Base-by-base conservation (phyloP, 441 rosid genomes). In the Erysimum cheiri region DNA sequence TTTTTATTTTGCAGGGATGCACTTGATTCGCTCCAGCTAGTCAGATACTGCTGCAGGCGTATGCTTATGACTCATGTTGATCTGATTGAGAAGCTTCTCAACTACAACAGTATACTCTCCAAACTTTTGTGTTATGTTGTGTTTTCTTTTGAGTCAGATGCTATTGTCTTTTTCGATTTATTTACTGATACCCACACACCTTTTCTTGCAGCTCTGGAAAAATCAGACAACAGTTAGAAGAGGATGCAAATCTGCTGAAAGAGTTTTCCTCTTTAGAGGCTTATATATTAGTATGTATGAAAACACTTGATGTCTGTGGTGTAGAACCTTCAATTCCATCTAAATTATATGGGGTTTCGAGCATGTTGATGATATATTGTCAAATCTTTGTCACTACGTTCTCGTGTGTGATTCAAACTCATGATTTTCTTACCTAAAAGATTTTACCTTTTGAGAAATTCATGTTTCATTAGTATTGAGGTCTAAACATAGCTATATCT, bases 21-120 rank as follows among this genome's bases (percentile, higher is more conserved):
- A 32, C 94, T 91, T 64, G 98, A 93, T 85, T 92, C 94, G 1
- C 72, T 93, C 57, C 86, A 87, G 22, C 72, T 93, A 78, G 96
- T 91, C 26, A 87, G 94, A 8, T 93, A 93, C 82, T 93, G 98
- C 61, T 93, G 98, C 62, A 86, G 98, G 78, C 69, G 98, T 72
- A 93, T 91, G 98, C 94, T 93, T 11, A 93, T 93, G 97, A 93
- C 98, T 65, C 98, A 93, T 71, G 98, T 93, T 35, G 97, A 93
- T 77, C 91, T 93, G 67, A 93, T 93, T 53, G 98, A 93, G 80
- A 93, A 93, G 87, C 98, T 91, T 77, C 85, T 93, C 67, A 91
- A 89, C 80, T 93, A 91, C 81, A 93, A 91, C 57, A 88, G 98
- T 93, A 88, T 43, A 17, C n/a, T 28, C 72, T 72, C 70, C 28